These are phyloP conservation scores for Penicillium frequentans DNA, from an alignment of 2,329 filamentous ascomycete species.

Conservation along the genomic window DNA sequence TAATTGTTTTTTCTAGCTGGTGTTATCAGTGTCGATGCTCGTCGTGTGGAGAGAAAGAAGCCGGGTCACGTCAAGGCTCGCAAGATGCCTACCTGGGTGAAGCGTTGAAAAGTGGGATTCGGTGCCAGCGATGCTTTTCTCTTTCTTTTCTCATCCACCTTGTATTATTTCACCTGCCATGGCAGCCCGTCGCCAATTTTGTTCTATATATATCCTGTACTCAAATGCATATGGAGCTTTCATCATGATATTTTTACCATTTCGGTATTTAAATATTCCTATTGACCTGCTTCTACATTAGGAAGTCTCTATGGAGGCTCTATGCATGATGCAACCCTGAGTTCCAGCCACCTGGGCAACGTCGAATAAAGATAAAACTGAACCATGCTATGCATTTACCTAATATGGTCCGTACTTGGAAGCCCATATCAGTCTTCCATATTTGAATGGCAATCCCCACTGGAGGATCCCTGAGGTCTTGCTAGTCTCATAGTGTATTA, in stretches of 20 bases:
- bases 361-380: too few species aligned
- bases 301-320: too few species aligned
- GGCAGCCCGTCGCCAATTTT: constrained; percentile 22
- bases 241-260: constrained; percentile 2
- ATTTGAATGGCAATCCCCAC: too few species aligned
- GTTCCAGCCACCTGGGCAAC: too few species aligned
- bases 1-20: constrained; percentile 63
- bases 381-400: too few species aligned
- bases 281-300: too few species aligned
- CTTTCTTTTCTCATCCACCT: constrained; percentile 25
- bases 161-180: constrained; percentile 28
- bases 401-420: too few species aligned
- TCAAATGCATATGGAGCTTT: constrained; percentile 27
- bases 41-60: constrained; percentile 97
- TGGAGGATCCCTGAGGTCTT: too few species aligned
- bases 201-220: constrained; percentile 33
- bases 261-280: too few species aligned
- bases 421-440: too few species aligned
- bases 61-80: constrained; percentile 91
- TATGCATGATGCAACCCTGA: too few species aligned
- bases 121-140: constrained; percentile 17
- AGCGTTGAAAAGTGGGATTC: constrained; percentile 54
- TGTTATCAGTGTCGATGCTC: constrained; percentile 84
- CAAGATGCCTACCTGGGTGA: constrained; percentile 98
- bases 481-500: too few species aligned